Conservation (phyloP, 2,329 filamentous ascomycete species). For the Grosmannia serpens region DNA sequence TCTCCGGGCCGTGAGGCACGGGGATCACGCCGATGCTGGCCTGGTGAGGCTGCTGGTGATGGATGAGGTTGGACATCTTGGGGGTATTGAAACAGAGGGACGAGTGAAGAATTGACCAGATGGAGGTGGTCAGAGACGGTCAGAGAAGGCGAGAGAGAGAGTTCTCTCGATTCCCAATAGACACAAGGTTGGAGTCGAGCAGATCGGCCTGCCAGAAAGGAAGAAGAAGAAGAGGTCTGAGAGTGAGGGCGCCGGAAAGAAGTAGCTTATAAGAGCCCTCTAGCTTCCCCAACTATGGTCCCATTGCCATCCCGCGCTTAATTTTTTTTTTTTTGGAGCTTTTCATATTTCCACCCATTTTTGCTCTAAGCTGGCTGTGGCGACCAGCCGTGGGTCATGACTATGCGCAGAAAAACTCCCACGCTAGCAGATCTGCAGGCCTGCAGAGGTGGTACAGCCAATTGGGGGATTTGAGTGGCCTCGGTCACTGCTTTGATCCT, state of each 20-base stretch:
- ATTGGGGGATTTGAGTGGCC: background rate
- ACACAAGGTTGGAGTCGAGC: background rate
- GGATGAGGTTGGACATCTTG: conserved; percentile 25
- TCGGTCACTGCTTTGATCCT: conserved; percentile 10
- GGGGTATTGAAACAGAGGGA: background rate
- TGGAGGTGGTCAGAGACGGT: background rate
- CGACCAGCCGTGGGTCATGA: background rate
- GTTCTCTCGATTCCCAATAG: background rate
- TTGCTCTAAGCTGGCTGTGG: background rate
- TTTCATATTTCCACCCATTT: background rate
- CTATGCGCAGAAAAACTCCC: background rate
- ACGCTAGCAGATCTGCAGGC: too few species aligned
- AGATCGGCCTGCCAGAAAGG: background rate
- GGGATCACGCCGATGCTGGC: conserved; percentile 39
- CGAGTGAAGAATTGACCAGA: background rate
- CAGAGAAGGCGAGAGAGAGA: background rate
- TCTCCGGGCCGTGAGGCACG: conserved; percentile 40
- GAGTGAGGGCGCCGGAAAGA: background rate
- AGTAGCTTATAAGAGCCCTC: conserved; percentile 4
- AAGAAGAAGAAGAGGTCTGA: background rate
- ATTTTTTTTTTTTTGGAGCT: background rate
- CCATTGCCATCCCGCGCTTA: background rate
- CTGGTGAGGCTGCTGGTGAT: conserved; percentile 28
- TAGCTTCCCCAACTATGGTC: background rate
- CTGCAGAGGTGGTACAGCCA: background rate